Evolutionary conservation across 352 stramenopile species (phyloP), one percentile per base, ranked within the genome.

Genomic region (Elongisporangium senticosum): DNA sequence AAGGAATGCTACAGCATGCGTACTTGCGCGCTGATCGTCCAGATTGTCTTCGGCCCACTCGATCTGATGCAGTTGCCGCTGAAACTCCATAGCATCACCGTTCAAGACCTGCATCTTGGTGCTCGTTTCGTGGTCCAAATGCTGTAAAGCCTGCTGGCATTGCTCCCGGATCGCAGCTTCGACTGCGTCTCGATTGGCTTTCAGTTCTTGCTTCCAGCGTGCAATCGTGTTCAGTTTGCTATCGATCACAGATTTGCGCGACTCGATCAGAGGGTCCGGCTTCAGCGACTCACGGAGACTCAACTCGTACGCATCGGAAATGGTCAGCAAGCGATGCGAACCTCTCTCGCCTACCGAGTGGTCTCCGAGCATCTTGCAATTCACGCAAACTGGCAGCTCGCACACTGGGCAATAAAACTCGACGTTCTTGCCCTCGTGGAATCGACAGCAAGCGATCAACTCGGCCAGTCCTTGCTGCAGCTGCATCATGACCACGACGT

Each of bases 341-440:
- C 84, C 84, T 63, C 90, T 93, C 1, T 90, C 84, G n/a, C 82
- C 84, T 14, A 76, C 77, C 2, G 81, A 88, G 65, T 92, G 82
- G 49, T 92, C 82, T 40, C 85, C 85, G 3, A 89, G 51, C 80
- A 92, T 89, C 67, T 92, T 92, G 69, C 85, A 92, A 54, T 80
- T 79, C 23, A 94, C 80, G 23, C 82, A 94, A 10, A 92, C 75
- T 0, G 80, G 75, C 2, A 74, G 56, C 7, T 74, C 63, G 49
- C 85, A 94, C 22, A 83, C 60, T 0, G 77, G 68, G 54, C 80
- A 94, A 53, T 84, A 94, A 55, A 94, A 91, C 62, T 94, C 85
- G 49, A 90, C 74, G 40, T 67, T 73, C 48, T 91, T 90, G 52
- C 33, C 62, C 4, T 67, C 59, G 19, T 94, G 85, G 4, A 67